Evolutionary conservation across 768 basidiomycete species (phyloP).

Genomic region (Hericium rajendrae): DNA sequence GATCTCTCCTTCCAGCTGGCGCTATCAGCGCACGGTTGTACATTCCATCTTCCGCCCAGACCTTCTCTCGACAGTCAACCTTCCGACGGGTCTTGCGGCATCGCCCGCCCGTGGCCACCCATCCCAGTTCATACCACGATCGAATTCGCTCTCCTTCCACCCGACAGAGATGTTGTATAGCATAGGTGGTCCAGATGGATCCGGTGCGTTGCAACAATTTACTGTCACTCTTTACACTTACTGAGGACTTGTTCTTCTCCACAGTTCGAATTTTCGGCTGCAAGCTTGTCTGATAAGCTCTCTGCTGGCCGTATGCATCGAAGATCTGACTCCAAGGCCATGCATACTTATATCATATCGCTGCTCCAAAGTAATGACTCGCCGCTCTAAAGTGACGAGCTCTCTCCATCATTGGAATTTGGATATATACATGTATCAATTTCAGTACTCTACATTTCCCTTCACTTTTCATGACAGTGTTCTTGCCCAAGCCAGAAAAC

Average conservation of each 20-base stretch:
- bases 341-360: too few relatives aligned
- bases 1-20: conserved; percentile 50
- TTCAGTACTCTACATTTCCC: too few relatives aligned
- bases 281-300: conserved; percentile 7
- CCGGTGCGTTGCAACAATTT: conserved; percentile 18
- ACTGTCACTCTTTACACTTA: not conserved
- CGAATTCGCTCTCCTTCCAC: conserved; percentile 67
- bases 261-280: conserved; percentile 14
- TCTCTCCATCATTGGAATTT: too few relatives aligned
- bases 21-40: conserved; percentile 52
- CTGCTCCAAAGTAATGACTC: too few relatives aligned
- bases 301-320: too few relatives aligned
- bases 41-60: conserved; percentile 40
- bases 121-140: conserved; percentile 51
- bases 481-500: too few relatives aligned
- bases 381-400: too few relatives aligned
- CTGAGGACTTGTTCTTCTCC: not conserved
- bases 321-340: too few relatives aligned
- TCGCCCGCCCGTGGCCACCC: conserved; percentile 47
- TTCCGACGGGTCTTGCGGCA: conserved; percentile 45
- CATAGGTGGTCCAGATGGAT: conserved; percentile 64
- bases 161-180: conserved; percentile 81
- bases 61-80: conserved; percentile 34
- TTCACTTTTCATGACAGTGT: too few relatives aligned
- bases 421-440: too few relatives aligned